Base-by-base conservation (phyloP, 2,329 filamentous ascomycete species). In the Epichloe gansuensis region DNA sequence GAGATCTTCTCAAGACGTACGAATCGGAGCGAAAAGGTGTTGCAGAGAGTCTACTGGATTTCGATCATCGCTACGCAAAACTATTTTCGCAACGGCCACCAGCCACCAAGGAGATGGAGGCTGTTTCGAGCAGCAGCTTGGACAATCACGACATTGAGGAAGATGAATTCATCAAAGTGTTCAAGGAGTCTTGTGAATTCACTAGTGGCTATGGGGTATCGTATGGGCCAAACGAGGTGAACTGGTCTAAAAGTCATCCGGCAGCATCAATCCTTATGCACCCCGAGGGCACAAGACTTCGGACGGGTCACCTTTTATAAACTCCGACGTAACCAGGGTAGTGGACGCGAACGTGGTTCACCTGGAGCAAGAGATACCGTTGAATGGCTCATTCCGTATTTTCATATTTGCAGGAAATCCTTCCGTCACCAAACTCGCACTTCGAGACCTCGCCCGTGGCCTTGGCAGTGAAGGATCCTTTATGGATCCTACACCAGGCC, bases 171-270 rank as follows among this genome's bases (percentile, higher is more conserved):
- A 81, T 95, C 64, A 85, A 85, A 71, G 89, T 85, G 0, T 95
- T 95, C 76, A 95, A 95, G 67, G 87, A 88, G 53, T 82, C 83
- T 34, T 95, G 90, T 73, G 89, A 93, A 63, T 95, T 95, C 68
- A 95, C 90, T 11, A 90, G 86, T 58, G 91, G 91, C 54, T 95
- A 95, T 65, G 91, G 91, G 55, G 89, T 95, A 23, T 85, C 83
- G 34, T 95, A 95, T 72, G 78, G 83, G 58, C 76, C 86, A 51
- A 96, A 95, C 69, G 70, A 79, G 34, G 76, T 95, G 69, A 95
- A 95, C 71, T 95, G 89, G 88, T 86, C 85, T 9, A 67, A 80
- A 0, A 72, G 73, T 3, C 90, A 95, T 68, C 75, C 81, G 1
- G 87, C 85, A 13, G 76, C 85, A 62, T 88, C 86, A 17, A 69